These are phyloP conservation scores for Yarrowia sp. DNA, from an alignment of 805 yeast genomes.

Conservation along the genomic window DNA sequence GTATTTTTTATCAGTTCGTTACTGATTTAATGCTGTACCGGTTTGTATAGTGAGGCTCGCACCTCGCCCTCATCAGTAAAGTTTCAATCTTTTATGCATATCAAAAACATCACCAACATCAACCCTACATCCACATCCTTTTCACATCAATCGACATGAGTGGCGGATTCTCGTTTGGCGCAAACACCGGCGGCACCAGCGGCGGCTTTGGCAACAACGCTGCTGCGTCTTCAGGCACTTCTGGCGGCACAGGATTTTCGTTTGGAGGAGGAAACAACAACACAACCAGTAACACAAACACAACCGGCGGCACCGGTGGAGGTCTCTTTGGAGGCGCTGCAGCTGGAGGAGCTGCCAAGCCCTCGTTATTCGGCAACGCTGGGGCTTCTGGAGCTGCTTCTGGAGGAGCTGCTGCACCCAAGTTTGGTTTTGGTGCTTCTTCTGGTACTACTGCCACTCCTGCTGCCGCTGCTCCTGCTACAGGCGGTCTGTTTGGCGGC, in stretches of 20 bases:
- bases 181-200: not conserved
- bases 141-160: not conserved
- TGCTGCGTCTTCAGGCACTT: not conserved
- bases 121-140: not conserved
- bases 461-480: not conserved
- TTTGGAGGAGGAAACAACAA: not conserved
- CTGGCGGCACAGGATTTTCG: not conserved
- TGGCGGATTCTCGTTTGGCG: not conserved
- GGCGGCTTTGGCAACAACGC: not conserved
- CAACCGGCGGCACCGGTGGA: not conserved
- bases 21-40: too few relatives aligned
- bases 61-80: not conserved
- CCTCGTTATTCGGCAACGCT: slow-evolving; percentile 3
- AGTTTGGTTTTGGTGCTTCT: not conserved
- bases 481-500: not conserved
- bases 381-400: not conserved
- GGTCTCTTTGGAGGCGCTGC: slow-evolving; percentile 30
- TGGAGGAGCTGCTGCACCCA: not conserved
- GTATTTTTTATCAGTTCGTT: too few relatives aligned
- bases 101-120: not conserved
- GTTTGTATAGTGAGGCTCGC: too few relatives aligned
- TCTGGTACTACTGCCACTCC: not conserved
- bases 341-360: slow-evolving; percentile 12
- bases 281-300: not conserved
- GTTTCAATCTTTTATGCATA: slow-evolving; percentile 12